Percentiles rank a stretch among this genome's conserved stretches.
These are phyloP conservation scores for Rhizomucor pusillus DNA, from an alignment of 371 early-diverging fungal species.

Conservation along the genomic window DNA sequence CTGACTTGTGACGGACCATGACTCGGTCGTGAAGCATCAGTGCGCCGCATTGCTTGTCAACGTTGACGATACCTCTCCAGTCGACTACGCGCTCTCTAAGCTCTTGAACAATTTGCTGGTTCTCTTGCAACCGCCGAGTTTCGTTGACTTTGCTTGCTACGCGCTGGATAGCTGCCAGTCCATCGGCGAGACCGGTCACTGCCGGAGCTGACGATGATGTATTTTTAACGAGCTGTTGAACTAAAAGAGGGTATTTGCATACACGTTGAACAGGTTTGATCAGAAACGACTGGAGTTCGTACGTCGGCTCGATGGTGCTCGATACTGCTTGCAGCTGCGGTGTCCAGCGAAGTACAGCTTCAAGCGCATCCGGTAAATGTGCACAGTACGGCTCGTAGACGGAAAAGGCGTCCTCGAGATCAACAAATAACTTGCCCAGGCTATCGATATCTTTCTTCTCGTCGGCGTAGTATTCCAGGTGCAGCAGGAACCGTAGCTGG, in stretches of 20 bases:
- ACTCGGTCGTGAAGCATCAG: constrained; percentile 85
- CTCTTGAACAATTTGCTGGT: constrained; percentile 68
- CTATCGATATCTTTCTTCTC: constrained; percentile 71
- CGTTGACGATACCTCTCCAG: constrained; percentile 21
- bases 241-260: constrained; percentile 91
- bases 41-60: constrained; percentile 67
- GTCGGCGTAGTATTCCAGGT: constrained; percentile 79
- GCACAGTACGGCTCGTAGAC: constrained; percentile 96
- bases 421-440: constrained; percentile 78
- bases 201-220: constrained; percentile 64
- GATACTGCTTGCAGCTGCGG: constrained; percentile 48
- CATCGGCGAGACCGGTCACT: constrained; percentile 70
- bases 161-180: constrained; percentile 76
- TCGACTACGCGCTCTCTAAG: constrained; percentile 68
- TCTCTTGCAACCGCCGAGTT: constrained; percentile 83
- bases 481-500: constrained; percentile 90
- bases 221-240: constrained; percentile 81
- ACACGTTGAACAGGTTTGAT: constrained; percentile 97
- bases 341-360: constrained; percentile 42
- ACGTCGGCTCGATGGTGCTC: constrained; percentile 74
- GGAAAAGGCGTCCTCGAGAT: constrained; percentile 82
- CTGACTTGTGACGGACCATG: constrained; percentile 64
- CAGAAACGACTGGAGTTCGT: constrained; percentile 84
- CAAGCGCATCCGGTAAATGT: constrained; percentile 79
- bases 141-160: constrained; percentile 93